Base-by-base conservation (phyloP, 2,329 filamentous ascomycete species). In the Huntiella bhutanensis region DNA sequence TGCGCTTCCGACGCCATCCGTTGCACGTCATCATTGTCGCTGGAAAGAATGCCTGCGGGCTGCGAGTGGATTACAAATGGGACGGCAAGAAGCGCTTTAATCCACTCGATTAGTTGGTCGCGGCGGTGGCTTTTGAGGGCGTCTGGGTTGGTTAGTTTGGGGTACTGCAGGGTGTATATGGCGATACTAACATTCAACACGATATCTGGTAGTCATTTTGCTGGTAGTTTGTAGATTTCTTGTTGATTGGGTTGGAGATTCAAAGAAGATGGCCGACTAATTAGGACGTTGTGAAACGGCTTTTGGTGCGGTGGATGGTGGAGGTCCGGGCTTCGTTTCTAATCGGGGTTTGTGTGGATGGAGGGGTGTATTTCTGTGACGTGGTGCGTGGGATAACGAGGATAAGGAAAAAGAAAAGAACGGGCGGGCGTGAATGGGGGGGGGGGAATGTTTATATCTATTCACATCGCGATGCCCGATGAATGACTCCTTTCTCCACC, bases 21-120 rank as follows among this genome's bases (percentile, higher is more conserved):
- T 39, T 71, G 66, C 43, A 88, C 72, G 47, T 69, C 72, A 46
- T 72, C 67, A 51, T 74, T 74, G 54, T 76, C 70, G 48, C 73
- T 69, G 52, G 87, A 80, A 56, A 88, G 86, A 37, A 86, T 75
- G 15, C 85, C 85, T 1, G 85, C 92, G 3, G 91, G 91, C 59
- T 96, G 87, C 1, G 88, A 95, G 60, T 94, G 86, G 46, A 98
- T 74, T 35, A 98, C 88, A 59, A 98, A 98, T 0, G 91, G 91
- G 1, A 96, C 88, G 1, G 91, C 91, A 10, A 96, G 69, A 3
- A 96, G 73, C 35, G 81, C 83, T 64, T 98, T 96, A 68, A 96
- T 84, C 88, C 88, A 96, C 80, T 94, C 85, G 62, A 86, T 85
- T 56, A 95, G 76, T 61, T 95, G 87, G 60, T 95, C 87, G 59